These are phyloP conservation scores for Austroboletus niveus DNA, from an alignment of 1,284 basidiomycete genomes.

Conservation along the genomic window DNA sequence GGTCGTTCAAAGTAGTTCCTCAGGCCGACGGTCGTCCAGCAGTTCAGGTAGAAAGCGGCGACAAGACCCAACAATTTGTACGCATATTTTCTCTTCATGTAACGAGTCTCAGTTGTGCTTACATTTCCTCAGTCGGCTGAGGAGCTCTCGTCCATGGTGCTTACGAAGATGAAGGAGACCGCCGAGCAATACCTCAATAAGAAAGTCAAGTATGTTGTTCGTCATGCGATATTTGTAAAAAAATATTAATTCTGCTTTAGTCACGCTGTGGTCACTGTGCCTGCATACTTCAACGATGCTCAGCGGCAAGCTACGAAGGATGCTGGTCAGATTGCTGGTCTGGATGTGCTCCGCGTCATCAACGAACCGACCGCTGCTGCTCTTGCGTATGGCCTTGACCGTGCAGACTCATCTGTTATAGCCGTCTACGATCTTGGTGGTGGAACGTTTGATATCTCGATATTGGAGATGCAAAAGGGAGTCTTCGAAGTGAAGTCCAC, in stretches of 20 bases:
- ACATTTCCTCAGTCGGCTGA: constrained; percentile 61
- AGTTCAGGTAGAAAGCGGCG: constrained; percentile 78
- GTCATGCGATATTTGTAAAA: neutral
- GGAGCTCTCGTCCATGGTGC: constrained; percentile 83
- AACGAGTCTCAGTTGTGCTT: neutral
- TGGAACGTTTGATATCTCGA: constrained; percentile 97
- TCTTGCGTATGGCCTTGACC: constrained; percentile 94
- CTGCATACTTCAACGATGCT: constrained; percentile 99
- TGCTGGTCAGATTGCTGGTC: constrained; percentile 94
- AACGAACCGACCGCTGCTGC: constrained; percentile 99
- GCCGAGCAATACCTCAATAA: constrained; percentile 92
- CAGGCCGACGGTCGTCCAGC: constrained; percentile 72
- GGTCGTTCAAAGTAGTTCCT: constrained; percentile 81
- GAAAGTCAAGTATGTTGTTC: constrained; percentile 77
- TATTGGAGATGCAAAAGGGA: constrained; percentile 98
- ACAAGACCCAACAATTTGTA: constrained; percentile 67
- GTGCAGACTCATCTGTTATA: constrained; percentile 79
- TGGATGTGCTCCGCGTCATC: constrained; percentile 97
- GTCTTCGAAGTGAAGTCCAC: constrained; percentile 99
- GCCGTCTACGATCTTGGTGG: constrained; percentile 97
- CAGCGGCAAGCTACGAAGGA: constrained; percentile 99
- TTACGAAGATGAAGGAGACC: constrained; percentile 95
- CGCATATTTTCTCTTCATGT: constrained; percentile 28
- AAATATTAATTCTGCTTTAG: constrained; percentile 35
- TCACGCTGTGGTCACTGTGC: constrained; percentile 89